These are phyloP conservation scores for Brassica hybrid DNA, from an alignment of 441 rosid species.

Conservation along the genomic window DNA sequence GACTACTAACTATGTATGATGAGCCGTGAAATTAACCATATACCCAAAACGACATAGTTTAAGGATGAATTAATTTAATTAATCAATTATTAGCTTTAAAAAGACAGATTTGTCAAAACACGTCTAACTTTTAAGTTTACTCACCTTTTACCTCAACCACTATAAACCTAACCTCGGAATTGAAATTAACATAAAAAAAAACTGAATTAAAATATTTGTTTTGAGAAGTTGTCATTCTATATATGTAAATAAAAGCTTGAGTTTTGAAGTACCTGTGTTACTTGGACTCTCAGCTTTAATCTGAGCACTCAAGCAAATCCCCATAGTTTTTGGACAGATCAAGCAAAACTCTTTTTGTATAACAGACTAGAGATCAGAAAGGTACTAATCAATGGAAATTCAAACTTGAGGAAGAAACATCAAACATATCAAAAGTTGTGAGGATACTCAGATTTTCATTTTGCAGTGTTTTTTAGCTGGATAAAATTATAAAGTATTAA, in stretches of 20 bases:
- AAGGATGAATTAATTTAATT: not conserved
- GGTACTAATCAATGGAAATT: slow-evolving; percentile 14
- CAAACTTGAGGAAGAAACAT: slow-evolving; percentile 2
- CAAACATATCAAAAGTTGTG: slow-evolving; percentile 28
- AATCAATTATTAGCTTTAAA: slow-evolving; percentile 25
- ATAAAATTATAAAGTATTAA: not conserved
- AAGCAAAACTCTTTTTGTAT: slow-evolving; percentile 37
- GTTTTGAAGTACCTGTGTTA: slow-evolving; percentile 61
- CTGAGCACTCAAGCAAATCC: slow-evolving; percentile 82
- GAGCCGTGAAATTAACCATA: slow-evolving; percentile 28
- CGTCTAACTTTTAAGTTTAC: slow-evolving; percentile 36
- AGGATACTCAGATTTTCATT: slow-evolving; percentile 13
- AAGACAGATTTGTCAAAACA: slow-evolving; percentile 41
- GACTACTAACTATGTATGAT: not conserved
- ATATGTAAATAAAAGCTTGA: not conserved
- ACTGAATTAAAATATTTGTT: not conserved
- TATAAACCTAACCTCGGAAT: slow-evolving; percentile 29
- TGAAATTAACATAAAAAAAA: slow-evolving; percentile 4
- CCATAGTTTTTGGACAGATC: slow-evolving; percentile 52
- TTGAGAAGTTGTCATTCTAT: slow-evolving; percentile 16
- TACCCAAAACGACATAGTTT: slow-evolving; percentile 17
- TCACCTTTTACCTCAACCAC: slow-evolving; percentile 28
- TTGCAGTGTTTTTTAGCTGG: slow-evolving; percentile 1
- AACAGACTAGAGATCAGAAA: slow-evolving; percentile 18
- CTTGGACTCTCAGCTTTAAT: slow-evolving; percentile 81